Evolutionary conservation across 306 rosid species (phyloP).

Genomic region (Biancaea sappan): DNA sequence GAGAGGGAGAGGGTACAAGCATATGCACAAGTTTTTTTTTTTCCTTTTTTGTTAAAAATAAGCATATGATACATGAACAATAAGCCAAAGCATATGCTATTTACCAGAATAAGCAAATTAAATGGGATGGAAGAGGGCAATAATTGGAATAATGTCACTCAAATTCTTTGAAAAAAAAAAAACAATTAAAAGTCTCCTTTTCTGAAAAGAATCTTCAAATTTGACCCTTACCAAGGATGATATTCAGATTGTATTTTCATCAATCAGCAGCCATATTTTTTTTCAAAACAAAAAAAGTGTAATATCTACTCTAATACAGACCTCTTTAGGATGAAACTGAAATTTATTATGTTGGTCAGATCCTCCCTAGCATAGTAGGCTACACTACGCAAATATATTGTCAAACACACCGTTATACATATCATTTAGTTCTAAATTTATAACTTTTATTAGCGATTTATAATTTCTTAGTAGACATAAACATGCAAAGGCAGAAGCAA

Average conservation of each 20-base stretch:
- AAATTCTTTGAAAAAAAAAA: neutral
- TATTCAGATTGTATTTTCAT: slow-evolving; percentile 3
- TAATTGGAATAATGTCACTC: slow-evolving; percentile 6
- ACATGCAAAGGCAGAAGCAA: neutral
- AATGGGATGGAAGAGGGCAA: slow-evolving; percentile 25
- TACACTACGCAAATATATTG: neutral
- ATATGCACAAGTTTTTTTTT: no score
- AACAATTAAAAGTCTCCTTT: neutral
- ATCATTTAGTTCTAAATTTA: slow-evolving; percentile 1
- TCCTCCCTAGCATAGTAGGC: neutral
- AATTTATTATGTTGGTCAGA: neutral
- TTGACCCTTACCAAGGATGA: slow-evolving; percentile 3
- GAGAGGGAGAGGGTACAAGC: neutral
- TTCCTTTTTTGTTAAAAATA: no score
- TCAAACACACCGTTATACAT: neutral
- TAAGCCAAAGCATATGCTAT: slow-evolving; percentile 1
- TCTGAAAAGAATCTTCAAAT: neutral
- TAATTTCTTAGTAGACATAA: neutral
- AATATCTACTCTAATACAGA: neutral
- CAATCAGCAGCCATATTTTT: neutral
- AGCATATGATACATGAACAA: neutral
- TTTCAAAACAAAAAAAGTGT: neutral
- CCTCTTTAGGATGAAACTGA: neutral
- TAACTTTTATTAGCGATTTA: neutral
- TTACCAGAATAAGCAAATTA: slow-evolving; percentile 28